Evolutionary conservation across 129 eudicot species (phyloP).

Genomic region (Saussurea involucrata): DNA sequence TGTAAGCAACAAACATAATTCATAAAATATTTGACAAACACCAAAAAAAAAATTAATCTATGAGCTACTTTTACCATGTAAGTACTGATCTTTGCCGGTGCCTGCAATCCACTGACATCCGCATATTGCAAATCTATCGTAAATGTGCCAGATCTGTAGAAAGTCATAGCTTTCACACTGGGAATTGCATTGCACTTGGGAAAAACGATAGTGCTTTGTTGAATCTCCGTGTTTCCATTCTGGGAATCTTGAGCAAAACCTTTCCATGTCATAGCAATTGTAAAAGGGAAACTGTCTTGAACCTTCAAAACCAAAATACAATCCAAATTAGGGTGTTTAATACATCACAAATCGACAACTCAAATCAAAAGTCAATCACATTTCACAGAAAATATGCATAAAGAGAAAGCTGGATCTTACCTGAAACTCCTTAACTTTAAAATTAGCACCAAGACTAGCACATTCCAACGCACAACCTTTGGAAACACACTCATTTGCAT

Average conservation of each 20-base stretch:
- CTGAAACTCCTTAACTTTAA: slow-evolving; percentile 89
- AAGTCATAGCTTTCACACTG: slow-evolving; percentile 76
- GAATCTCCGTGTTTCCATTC: slow-evolving; percentile 54
- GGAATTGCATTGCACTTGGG: slow-evolving; percentile 86
- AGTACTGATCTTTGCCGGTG: slow-evolving; percentile 81
- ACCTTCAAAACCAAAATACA: slow-evolving; percentile 46
- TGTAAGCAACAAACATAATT: neutral
- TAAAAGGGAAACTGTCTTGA: slow-evolving; percentile 81
- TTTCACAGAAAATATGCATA: neutral
- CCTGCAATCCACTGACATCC: slow-evolving; percentile 77
- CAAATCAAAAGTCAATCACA: neutral
- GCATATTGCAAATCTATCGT: slow-evolving; percentile 73
- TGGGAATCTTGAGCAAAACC: slow-evolving; percentile 55
- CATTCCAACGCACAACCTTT: too few relatives aligned
- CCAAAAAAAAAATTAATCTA: neutral
- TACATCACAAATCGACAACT: neutral
- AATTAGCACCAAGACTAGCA: slow-evolving; percentile 85
- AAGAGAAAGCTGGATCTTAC: slow-evolving; percentile 23
- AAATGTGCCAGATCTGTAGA: slow-evolving; percentile 65
- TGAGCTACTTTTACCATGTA: slow-evolving; percentile 48
- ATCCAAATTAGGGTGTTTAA: neutral
- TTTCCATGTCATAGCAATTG: slow-evolving; percentile 86
- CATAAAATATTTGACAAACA: neutral
- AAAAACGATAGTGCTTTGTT: slow-evolving; percentile 67
- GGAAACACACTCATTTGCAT: slow-evolving; percentile 92